A percentile compares a stretch with the other conserved stretches of the same genome.
These are phyloP conservation scores for Sedum album DNA, from an alignment of 164 flowering plant genomes.

Conservation along the genomic window DNA sequence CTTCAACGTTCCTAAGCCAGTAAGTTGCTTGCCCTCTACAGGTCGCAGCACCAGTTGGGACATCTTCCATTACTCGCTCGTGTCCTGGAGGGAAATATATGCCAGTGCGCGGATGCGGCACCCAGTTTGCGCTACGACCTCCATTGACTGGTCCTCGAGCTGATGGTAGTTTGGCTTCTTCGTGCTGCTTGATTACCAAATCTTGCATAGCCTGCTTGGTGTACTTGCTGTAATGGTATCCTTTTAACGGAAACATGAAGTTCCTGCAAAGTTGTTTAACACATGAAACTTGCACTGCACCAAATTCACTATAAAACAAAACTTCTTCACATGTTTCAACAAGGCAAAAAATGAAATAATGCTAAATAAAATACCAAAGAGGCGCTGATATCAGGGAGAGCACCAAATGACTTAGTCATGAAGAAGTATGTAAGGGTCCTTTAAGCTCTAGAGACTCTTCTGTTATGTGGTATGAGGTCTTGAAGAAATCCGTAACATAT, in stretches of 20 bases:
- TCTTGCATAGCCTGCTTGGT: neutral
- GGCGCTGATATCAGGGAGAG: neutral
- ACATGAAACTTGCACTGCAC: neutral
- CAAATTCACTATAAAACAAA: neutral
- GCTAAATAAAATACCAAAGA: neutral
- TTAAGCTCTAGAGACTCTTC: neutral
- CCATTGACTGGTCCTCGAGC: no score
- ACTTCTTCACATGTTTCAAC: no score
- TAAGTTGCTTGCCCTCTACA: constrained; percentile 9
- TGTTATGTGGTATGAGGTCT: neutral
- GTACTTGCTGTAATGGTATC: neutral
- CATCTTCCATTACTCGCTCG: constrained; percentile 49
- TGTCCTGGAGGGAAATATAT: constrained; percentile 60
- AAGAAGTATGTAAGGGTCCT: neutral
- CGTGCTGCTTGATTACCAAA: neutral
- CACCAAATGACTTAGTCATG: neutral
- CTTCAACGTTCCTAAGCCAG: constrained; percentile 54
- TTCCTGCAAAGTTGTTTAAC: neutral
- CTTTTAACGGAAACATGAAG: neutral
- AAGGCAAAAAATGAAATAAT: neutral
- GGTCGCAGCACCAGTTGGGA: constrained; percentile 42
- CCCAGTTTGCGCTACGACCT: constrained; percentile 25
- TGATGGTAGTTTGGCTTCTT: neutral
- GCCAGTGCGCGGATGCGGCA: constrained; percentile 61
- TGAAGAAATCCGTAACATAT: neutral